Percentiles rank a stretch among this genome's conserved stretches.
Evolutionary conservation across 1,139 yeast species (phyloP).

Genomic region (Kodamaea sp.): DNA sequence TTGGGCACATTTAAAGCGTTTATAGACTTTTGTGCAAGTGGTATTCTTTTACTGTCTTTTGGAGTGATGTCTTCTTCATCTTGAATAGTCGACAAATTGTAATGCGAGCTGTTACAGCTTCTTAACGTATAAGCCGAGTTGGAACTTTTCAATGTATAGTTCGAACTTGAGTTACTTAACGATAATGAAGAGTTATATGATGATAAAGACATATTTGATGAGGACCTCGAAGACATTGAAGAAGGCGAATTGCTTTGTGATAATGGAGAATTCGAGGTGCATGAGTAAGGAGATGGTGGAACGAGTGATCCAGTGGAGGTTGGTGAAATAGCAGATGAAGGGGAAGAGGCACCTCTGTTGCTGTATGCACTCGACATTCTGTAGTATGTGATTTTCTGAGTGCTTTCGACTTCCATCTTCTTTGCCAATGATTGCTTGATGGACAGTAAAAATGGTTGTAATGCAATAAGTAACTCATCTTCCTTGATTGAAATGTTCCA

Average conservation of each 20-base stretch:
- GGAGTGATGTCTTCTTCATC: constrained; percentile 5
- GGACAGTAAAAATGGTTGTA: constrained; percentile 73
- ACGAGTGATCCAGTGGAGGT: constrained; percentile 3
- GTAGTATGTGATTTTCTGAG: constrained; percentile 37
- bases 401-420: constrained; percentile 30
- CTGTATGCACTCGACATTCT: constrained; percentile 26
- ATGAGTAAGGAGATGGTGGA: not conserved
- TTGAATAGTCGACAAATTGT: constrained; percentile 9
- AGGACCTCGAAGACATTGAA: constrained; percentile 10
- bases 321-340: constrained; percentile 10
- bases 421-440: constrained; percentile 45
- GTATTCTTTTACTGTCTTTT: not conserved
- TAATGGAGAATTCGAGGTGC: constrained; percentile 5
- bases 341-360: constrained; percentile 8
- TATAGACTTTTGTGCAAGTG: constrained; percentile 2
- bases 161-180: constrained; percentile 18
- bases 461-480: constrained; percentile 62
- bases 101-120: constrained; percentile 4
- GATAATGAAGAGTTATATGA: constrained; percentile 18
- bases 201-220: constrained; percentile 15
- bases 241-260: constrained; percentile 3
- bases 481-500: constrained; percentile 77
- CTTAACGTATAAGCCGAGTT: constrained; percentile 8
- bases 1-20: not conserved
- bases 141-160: constrained; percentile 9